Evolutionary conservation across 2,329 filamentous ascomycete genomes (phyloP), one percentile per base, ranked within the genome.

Genomic region (Ceratocystis eucalypticola): DNA sequence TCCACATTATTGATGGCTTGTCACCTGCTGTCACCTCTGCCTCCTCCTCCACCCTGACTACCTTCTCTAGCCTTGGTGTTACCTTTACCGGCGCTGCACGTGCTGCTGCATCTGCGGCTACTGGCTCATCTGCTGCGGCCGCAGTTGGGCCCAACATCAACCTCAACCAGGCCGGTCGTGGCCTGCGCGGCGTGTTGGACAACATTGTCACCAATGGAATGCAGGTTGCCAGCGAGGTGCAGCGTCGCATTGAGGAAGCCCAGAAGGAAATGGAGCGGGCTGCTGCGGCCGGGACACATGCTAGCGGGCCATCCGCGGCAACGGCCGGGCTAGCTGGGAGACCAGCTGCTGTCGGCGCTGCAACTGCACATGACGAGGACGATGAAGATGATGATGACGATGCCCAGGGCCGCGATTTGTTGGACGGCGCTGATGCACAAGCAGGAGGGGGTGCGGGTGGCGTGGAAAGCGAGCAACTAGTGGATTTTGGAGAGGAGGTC

Each of bases 171-270:
- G 87, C 69, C 80, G 86, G 72, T 80, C 83, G 92, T 70, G 91
- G 94, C 25, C 81, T 99, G 1, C 84, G 94, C 53, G 94, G 94
- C 22, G 94, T 99, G 68, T 80, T 99, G 48, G 94, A 99, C 77
- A 96, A 96, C 71, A 97, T 99, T 71, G 94, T 97, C 70, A 96
- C 89, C 1, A 94, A 99, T 73, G 94, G 94, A 53, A 96, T 97
- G 86, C 87, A 93, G 44, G 93, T 97, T 67, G 94, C 94, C 0
- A 89, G 88, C 0, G 94, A 99, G 75, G 93, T 99, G 64, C 83
- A 89, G 70, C 85, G 92, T 71, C 83, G 92, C 57, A 96, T 97
- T 88, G 93, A 99, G 69, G 94, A 99, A 74, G 93, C 93, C 2
- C 92, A 96, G 75, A 87, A 86, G 71, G 93, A 97, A 73, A 78